Evolutionary conservation across 2,329 filamentous ascomycete species (phyloP), one percentile per base, ranked within the genome.

Genomic region (Alternaria angustiovoidea): DNA sequence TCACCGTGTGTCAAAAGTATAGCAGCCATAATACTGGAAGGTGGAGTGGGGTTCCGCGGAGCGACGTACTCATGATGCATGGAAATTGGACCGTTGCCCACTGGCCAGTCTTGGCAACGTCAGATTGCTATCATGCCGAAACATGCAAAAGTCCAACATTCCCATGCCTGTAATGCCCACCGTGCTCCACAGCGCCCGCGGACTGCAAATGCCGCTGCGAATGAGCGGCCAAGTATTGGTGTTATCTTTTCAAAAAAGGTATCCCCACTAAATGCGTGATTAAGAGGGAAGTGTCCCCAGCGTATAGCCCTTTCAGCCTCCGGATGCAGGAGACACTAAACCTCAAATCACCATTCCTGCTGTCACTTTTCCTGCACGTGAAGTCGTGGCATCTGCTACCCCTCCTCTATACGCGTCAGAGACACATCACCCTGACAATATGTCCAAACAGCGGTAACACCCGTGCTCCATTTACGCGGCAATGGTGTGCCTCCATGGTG

Each of bases 351-450:
- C 20, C 42, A 55, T 30, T 38, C 3, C 28, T 22, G 14, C 32
- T 48, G 28, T 41, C 43, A 26, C 26, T 32, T 32, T 12, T 36
- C 18, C 24, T 48, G 26, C 57, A 59, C 57, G 28, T 57, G 61
- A 59, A 38, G 14, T 22, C 53, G 47, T 36, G 54, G 28, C 30
- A 49, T 36, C 24, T 34, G 20, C 26, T 56, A 41, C 46, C 24
- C 42, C 22, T n/a, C 26, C 39, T 32, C 44, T 59, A 43, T 30
- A 51, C 52, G 61, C 66, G 66, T 69, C 66, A 71, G 60, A 38
- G 55, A 18, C 61, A 48, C 62, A 65, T 70, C 68, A 70, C 61
- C 42, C 54, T 69, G 68, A 68, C 60, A 63, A 53, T 34, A 22
- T 48, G 26, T 30, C 36, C 7, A 56, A 49, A 51, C 26, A 26